Percentiles rank a stretch among this genome's conserved stretches.
Conservation (phyloP, 768 basidiomycete genomes). For the Kwoniella mangroviensis region DNA sequence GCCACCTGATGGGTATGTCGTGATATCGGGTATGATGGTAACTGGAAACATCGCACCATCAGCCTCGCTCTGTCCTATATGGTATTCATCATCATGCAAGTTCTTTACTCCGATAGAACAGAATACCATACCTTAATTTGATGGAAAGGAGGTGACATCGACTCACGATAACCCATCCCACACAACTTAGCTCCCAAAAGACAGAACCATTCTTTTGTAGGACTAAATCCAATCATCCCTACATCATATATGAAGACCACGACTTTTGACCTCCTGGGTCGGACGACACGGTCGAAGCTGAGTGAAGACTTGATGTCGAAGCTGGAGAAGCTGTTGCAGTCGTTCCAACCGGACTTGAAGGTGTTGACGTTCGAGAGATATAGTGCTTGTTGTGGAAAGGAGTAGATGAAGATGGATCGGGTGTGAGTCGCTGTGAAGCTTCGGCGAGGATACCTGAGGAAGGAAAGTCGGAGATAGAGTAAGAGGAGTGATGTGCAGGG, state of each 20-base stretch:
- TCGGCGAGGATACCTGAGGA: neutral
- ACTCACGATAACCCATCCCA: conserved; percentile 29
- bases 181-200: conserved; percentile 18
- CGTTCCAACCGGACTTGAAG: neutral
- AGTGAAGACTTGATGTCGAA: neutral
- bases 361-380: neutral
- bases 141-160: neutral
- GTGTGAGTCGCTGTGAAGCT: neutral
- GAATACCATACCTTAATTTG: neutral
- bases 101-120: too few species aligned
- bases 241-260: conserved; percentile 26
- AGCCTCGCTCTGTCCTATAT: too few species aligned
- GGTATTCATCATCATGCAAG: too few species aligned
- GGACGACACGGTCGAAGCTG: neutral
- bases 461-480: neutral
- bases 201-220: conserved; percentile 9
- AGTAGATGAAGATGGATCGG: neutral
- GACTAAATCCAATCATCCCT: conserved; percentile 13
- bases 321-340: neutral
- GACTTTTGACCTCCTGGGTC: conserved; percentile 10
- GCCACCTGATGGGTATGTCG: conserved; percentile 13
- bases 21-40: conserved; percentile 40
- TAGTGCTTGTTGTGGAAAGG: neutral
- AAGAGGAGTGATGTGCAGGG: neutral
- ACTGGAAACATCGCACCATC: neutral